Conservation (phyloP, 2,329 filamentous ascomycete genomes). For the Hymenoscyphus albidus region DNA sequence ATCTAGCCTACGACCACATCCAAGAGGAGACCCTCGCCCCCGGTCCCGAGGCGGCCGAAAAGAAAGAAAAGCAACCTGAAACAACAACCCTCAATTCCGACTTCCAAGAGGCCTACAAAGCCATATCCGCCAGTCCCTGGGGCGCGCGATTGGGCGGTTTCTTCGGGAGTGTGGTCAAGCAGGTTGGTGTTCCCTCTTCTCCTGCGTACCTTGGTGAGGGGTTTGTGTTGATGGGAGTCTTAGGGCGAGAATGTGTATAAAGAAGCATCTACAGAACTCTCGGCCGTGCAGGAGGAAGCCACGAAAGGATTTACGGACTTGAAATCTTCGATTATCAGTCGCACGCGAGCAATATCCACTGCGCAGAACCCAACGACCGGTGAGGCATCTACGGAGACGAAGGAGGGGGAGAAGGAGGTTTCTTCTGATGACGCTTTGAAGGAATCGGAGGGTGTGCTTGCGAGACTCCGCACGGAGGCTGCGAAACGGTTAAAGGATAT, state of each 20-base stretch:
- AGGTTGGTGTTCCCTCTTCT: constrained; percentile 48
- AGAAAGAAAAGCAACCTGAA: constrained; percentile 44
- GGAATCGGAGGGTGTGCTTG: constrained; percentile 64
- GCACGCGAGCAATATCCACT: constrained; percentile 67
- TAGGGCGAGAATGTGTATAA: constrained; percentile 80
- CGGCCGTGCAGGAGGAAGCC: constrained; percentile 74
- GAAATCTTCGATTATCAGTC: constrained; percentile 62
- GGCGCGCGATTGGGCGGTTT: constrained; percentile 83
- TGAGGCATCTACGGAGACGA: constrained; percentile 27
- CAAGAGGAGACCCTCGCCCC: constrained; percentile 70
- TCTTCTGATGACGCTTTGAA: constrained; percentile 46
- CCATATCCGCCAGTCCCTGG: constrained; percentile 88
- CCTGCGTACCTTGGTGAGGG: not conserved
- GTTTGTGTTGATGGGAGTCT: not conserved
- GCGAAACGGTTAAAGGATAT: constrained; percentile 83
- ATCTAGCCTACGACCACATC: constrained; percentile 96
- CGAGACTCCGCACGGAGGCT: constrained; percentile 71
- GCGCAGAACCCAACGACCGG: constrained; percentile 33
- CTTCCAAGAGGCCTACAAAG: constrained; percentile 91
- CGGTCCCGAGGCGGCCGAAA: constrained; percentile 43
- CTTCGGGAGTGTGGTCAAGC: constrained; percentile 87
- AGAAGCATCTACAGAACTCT: constrained; percentile 81
- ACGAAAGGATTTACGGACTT: constrained; percentile 74
- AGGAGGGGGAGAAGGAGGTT: constrained; percentile 36
- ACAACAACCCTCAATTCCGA: constrained; percentile 71